A percentile compares a stretch with the other conserved stretches of the same genome.
Conservation (phyloP, 768 basidiomycete genomes). For the Pleurotus salmoneostramineus region DNA sequence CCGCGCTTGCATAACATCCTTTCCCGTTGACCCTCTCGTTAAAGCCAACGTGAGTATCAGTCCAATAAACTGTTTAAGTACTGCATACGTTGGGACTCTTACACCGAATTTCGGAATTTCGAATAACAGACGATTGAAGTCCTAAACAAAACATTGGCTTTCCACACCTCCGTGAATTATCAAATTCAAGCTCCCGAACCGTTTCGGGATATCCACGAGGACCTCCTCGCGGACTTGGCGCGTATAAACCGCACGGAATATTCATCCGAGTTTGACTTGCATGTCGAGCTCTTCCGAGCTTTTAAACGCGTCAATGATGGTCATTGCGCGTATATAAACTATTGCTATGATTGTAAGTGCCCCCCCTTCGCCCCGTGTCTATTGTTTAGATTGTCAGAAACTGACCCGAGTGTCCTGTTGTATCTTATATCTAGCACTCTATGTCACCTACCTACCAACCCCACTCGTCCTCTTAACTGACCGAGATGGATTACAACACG, state of each 20-base stretch:
- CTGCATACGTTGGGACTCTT: too few relatives aligned
- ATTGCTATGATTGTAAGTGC: conserved; percentile 48
- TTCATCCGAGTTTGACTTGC: conserved; percentile 49
- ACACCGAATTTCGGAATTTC: not conserved
- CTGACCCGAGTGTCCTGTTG: not conserved
- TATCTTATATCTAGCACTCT: conserved; percentile 26
- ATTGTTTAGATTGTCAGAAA: not conserved
- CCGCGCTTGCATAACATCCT: conserved; percentile 46
- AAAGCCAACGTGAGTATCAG: conserved; percentile 43
- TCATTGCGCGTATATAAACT: conserved; percentile 52
- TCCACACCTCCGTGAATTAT: conserved; percentile 63
- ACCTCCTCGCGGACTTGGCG: conserved; percentile 45
- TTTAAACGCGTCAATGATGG: conserved; percentile 56
- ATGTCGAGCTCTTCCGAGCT: conserved; percentile 48
- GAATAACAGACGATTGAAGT: conserved; percentile 50
- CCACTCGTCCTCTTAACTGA: conserved; percentile 47
- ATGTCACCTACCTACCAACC: conserved; percentile 43
- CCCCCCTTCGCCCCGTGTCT: not conserved
- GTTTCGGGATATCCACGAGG: conserved; percentile 55
- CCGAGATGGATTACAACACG: conserved; percentile 36
- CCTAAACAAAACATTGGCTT: conserved; percentile 51
- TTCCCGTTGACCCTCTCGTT: conserved; percentile 39
- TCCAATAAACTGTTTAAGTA: too few relatives aligned
- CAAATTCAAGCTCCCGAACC: conserved; percentile 51
- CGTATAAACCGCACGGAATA: conserved; percentile 41